Evolutionary conservation across 352 stramenopile genomes (phyloP).

Genomic region (Thraustochytrium striatum): DNA sequence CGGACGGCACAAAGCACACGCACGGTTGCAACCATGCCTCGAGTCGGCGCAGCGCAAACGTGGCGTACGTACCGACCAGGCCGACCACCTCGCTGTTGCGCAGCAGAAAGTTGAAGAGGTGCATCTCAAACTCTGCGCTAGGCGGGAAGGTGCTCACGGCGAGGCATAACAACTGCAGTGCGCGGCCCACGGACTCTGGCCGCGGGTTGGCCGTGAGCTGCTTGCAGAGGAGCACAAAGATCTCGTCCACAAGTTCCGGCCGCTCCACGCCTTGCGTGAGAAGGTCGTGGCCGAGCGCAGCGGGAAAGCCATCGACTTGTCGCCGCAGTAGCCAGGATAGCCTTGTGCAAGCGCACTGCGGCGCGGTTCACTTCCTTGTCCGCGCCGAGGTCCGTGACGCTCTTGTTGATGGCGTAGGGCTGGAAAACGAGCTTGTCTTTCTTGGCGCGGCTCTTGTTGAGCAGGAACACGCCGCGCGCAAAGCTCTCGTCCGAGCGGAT

Average conservation of each 20-base stretch:
- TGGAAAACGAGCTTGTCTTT: constrained; percentile 61
- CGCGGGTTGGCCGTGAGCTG: constrained; percentile 84
- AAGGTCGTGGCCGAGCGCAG: constrained; percentile 86
- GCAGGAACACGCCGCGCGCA: constrained; percentile 21
- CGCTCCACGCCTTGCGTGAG: constrained; percentile 80
- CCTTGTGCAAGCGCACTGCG: constrained; percentile 77
- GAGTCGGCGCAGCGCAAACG: constrained; percentile 80
- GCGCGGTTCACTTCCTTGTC: constrained; percentile 58
- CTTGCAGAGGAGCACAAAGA: constrained; percentile 86
- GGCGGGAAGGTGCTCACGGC: constrained; percentile 82
- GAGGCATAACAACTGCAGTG: constrained; percentile 87
- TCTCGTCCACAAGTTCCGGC: constrained; percentile 80
- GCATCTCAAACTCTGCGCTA: constrained; percentile 75
- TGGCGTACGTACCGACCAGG: constrained; percentile 74
- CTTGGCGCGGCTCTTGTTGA: constrained; percentile 59
- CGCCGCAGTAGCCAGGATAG: constrained; percentile 88
- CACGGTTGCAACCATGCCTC: constrained; percentile 76
- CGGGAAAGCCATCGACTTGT: constrained; percentile 87
- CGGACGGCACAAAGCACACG: constrained; percentile 81
- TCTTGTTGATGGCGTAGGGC: constrained; percentile 56
- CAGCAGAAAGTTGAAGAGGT: constrained; percentile 81
- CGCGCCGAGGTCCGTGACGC: constrained; percentile 55
- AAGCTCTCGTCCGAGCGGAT: constrained; percentile 41
- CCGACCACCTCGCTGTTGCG: constrained; percentile 62
- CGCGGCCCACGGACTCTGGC: constrained; percentile 76